Conservation (phyloP, 495 filamentous ascomycete genomes). For the Friedmanniomyces simplex region DNA sequence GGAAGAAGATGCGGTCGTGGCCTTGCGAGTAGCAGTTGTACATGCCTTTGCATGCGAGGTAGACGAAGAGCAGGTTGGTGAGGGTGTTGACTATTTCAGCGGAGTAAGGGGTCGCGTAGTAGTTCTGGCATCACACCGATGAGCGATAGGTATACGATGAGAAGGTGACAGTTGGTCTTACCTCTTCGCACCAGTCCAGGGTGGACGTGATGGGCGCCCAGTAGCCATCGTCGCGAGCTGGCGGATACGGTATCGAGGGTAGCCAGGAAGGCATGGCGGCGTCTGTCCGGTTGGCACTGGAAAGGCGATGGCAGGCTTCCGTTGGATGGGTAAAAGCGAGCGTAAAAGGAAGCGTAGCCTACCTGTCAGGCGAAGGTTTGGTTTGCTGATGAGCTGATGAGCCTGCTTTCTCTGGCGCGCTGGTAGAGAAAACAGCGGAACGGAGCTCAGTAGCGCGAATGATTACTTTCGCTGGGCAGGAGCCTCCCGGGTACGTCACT, state of each 20-base stretch:
- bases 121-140: conserved; percentile 28
- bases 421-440: too few relatives aligned
- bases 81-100: conserved; percentile 37
- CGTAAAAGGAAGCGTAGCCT: neutral
- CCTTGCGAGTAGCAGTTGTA: conserved; percentile 29
- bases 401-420: neutral
- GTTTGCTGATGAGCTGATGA: neutral
- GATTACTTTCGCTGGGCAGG: too few relatives aligned
- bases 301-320: neutral
- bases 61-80: conserved; percentile 34
- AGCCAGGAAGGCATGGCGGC: conserved; percentile 31
- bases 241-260: conserved; percentile 60
- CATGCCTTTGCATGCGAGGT: conserved; percentile 30
- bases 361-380: neutral
- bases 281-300: neutral
- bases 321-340: neutral
- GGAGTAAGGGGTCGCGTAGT: conserved; percentile 33
- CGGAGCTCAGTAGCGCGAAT: too few relatives aligned
- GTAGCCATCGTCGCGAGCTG: conserved; percentile 50
- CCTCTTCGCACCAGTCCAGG: conserved; percentile 91
- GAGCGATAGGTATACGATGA: neutral
- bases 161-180: conserved; percentile 26
- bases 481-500: neutral
- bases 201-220: conserved; percentile 85
- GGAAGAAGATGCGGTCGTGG: conserved; percentile 33